Base-by-base conservation (phyloP, 2,329 filamentous ascomycete species). In the Sporothrix brunneoviolacea region DNA sequence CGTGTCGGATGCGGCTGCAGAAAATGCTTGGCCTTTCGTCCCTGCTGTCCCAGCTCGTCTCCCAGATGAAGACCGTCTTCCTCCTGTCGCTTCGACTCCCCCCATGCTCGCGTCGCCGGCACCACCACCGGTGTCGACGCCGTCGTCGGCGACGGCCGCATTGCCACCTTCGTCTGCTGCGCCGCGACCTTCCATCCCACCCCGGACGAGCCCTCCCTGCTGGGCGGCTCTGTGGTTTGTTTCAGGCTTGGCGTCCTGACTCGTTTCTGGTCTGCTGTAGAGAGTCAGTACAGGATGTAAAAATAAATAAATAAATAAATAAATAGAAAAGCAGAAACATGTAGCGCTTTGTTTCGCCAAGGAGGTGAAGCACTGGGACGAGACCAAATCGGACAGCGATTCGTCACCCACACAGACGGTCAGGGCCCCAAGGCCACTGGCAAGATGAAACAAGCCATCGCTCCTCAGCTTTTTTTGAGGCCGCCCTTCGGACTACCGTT, bases 201-300 rank as follows among this genome's bases (percentile, higher is more conserved):
- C n/a, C n/a, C n/a, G n/a, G n/a, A n/a, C n/a, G n/a, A n/a, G 13
- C 16, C 15, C 12, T 30, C 19, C 30, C 18, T 40, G 18, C 16
- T 48, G 35, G 39, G 8, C 27, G 28, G n/a, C 13, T 7, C n/a
- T 33, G 46, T 35, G 19, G 52, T 33, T 48, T 32, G 62, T 64
- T 62, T 63, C 64, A 60, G 59, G 58, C 67, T 70, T 68, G 68
- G 66, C 67, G 64, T 69, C 62, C 51, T 57, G 61, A 39, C 48
- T 54, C 22, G 50, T 48, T 42, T 54, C 36, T 37, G 16, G 22
- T 44, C 39, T 54, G 27, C 32, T 21, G 48, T 58, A 42, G 62
- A 68, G 57, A 59, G 49, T 51, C 30, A 47, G 49, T 39, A 22
- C 13, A 41, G 8, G 22, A n/a, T 15, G 22, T 12, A 12, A 10